Percentiles rank a stretch among this genome's conserved stretches.
Conservation (phyloP, 2,329 filamentous ascomycete species). For the Mollisiaceae sp. region DNA sequence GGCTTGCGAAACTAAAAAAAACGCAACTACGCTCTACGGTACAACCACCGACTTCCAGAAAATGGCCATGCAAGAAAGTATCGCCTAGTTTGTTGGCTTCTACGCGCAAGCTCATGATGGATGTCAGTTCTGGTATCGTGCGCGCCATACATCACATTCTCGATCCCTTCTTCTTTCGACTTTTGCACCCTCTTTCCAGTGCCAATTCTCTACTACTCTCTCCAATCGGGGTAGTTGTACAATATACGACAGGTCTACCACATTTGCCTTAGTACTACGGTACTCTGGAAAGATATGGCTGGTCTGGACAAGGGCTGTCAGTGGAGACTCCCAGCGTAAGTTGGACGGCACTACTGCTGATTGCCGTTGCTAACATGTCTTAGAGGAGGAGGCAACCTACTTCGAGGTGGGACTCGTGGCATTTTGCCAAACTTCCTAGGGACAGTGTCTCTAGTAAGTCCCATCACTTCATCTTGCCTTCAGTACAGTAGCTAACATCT, state of each 20-base stretch:
- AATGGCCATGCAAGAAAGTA: not conserved
- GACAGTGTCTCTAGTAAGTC: not conserved
- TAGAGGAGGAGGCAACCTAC: not conserved
- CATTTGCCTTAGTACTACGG: not conserved
- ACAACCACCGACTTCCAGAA: not conserved
- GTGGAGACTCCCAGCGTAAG: not conserved
- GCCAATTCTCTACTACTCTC: no score
- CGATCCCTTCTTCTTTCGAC: not conserved
- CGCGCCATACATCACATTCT: no score
- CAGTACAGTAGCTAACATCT: not conserved
- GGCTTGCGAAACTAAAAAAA: not conserved
- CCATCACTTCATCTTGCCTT: not conserved
- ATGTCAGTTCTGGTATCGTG: not conserved
- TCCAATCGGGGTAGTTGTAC: no score
- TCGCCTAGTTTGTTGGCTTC: constrained; percentile 11
- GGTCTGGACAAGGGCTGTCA: not conserved
- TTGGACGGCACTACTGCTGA: not conserved
- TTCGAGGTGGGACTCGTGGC: not conserved
- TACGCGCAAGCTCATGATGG: constrained; percentile 6
- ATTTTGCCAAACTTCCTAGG: not conserved
- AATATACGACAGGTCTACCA: not conserved
- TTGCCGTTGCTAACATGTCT: not conserved
- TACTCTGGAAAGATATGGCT: not conserved
- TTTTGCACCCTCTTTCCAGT: not conserved
- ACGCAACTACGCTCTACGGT: not conserved